phyloP scores from a whole-genome alignment of 2,329 filamentous ascomycete genomes.

The Elsinoe ampelina region DNA sequence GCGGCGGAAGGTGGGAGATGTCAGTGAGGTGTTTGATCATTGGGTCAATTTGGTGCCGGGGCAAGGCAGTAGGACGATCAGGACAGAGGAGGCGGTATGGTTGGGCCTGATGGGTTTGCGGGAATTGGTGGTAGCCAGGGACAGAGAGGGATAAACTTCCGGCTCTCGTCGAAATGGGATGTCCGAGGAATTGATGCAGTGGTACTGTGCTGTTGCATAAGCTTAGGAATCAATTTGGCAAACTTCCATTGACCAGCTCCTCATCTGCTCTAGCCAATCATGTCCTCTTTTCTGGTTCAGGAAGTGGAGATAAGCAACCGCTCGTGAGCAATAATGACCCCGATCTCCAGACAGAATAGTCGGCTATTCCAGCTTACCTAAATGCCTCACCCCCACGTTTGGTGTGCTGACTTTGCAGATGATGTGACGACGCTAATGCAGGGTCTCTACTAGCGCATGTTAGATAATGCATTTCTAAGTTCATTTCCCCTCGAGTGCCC shows the following conservation, averaged over 20 bases:
- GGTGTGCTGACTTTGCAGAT: slow-evolving; percentile 1
- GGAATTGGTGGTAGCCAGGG: slow-evolving; percentile 26
- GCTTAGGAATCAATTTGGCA: too few species aligned
- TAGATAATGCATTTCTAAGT: neutral
- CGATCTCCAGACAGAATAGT: neutral
- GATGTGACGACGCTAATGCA: slow-evolving; percentile 4
- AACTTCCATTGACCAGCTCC: too few species aligned
- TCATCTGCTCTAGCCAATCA: too few species aligned
- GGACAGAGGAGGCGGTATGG: slow-evolving; percentile 76
- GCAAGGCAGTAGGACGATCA: slow-evolving; percentile 72
- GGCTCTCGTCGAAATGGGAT: too few species aligned
- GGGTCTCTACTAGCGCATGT: neutral
- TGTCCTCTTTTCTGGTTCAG: too few species aligned
- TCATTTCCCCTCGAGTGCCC: neutral
- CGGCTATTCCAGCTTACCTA: slow-evolving; percentile 1
- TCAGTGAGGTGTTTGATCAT: slow-evolving; percentile 66
- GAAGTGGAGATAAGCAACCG: neutral
- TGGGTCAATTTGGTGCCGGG: slow-evolving; percentile 75
- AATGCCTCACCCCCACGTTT: neutral
- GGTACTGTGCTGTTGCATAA: too few species aligned
- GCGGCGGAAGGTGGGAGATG: slow-evolving; percentile 50
- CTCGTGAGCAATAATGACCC: neutral
- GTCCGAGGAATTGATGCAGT: too few species aligned
- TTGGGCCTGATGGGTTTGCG: slow-evolving; percentile 63
- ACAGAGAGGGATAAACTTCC: neutral